Evolutionary conservation across 345 rosid species (phyloP).

Genomic region (Cardamine occulta): DNA sequence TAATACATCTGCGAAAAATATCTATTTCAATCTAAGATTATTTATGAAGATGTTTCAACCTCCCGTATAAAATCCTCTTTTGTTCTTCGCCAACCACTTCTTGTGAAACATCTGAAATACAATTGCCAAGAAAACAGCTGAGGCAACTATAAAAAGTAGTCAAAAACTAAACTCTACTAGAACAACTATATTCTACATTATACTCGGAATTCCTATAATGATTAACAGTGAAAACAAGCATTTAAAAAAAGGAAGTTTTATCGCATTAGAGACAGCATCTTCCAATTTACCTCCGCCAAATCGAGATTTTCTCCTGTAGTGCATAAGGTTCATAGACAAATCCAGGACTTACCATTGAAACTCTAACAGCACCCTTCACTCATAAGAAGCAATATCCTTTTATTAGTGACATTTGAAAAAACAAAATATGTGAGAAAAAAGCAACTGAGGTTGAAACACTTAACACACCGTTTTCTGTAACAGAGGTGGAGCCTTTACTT

Average conservation of each 20-base stretch:
- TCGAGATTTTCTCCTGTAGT: conserved; percentile 64
- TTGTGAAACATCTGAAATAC: conserved; percentile 74
- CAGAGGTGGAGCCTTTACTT: conserved; percentile 70
- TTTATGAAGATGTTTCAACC: conserved; percentile 50
- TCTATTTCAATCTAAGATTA: neutral
- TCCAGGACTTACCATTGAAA: conserved; percentile 85
- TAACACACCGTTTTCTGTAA: conserved; percentile 65
- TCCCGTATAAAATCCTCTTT: conserved; percentile 78
- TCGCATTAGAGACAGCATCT: conserved; percentile 1
- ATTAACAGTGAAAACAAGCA: neutral
- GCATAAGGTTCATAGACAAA: conserved; percentile 84
- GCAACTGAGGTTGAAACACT: conserved; percentile 7
- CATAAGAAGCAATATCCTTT: neutral
- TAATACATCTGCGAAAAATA: neutral
- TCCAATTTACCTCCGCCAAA: conserved; percentile 72
- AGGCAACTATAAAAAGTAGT: conserved; percentile 24
- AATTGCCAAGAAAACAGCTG: conserved; percentile 1
- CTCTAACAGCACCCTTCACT: conserved; percentile 71
- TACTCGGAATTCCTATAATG: neutral
- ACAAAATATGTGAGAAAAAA: neutral
- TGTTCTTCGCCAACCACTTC: conserved; percentile 87
- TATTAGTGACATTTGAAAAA: neutral
- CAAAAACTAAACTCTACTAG: neutral
- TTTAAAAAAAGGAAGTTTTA: neutral
- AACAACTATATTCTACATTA: neutral